Evolutionary conservation across 306 rosid genomes (phyloP).

Genomic region (Lithocarpus polystachyus): DNA sequence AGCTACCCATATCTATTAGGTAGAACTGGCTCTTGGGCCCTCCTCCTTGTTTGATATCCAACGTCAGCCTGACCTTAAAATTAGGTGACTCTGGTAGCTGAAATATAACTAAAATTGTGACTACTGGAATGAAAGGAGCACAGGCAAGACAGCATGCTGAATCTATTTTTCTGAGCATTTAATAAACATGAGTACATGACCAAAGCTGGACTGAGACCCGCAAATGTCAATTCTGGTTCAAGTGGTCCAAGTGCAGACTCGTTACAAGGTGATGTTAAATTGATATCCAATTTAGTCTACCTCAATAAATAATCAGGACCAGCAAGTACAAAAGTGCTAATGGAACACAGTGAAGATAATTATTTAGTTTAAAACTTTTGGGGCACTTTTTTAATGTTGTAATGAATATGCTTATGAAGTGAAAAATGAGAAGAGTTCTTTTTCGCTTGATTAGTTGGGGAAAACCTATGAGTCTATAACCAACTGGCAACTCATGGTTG

Average conservation of each 20-base stretch:
- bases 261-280: not conserved
- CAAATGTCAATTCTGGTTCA: not conserved
- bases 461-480: not conserved
- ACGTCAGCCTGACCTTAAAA: slow-evolving; percentile 48
- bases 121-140: not conserved
- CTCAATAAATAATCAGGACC: not conserved
- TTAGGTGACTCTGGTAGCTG: slow-evolving; percentile 70
- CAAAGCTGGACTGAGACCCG: not conserved
- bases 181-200: not conserved
- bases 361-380: not conserved
- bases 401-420: not conserved
- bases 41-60: slow-evolving; percentile 56
- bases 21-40: slow-evolving; percentile 73
- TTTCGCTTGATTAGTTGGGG: not conserved
- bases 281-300: not conserved
- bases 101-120: slow-evolving; percentile 22
- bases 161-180: not conserved
- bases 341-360: not conserved
- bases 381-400: not conserved
- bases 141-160: not conserved
- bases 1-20: slow-evolving; percentile 59
- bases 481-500: not conserved
- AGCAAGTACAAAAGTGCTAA: not conserved
- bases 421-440: not conserved
- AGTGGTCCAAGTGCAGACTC: not conserved